Evolutionary conservation across 257 asterid species (phyloP).

Genomic region (Gentiana macrophylla): DNA sequence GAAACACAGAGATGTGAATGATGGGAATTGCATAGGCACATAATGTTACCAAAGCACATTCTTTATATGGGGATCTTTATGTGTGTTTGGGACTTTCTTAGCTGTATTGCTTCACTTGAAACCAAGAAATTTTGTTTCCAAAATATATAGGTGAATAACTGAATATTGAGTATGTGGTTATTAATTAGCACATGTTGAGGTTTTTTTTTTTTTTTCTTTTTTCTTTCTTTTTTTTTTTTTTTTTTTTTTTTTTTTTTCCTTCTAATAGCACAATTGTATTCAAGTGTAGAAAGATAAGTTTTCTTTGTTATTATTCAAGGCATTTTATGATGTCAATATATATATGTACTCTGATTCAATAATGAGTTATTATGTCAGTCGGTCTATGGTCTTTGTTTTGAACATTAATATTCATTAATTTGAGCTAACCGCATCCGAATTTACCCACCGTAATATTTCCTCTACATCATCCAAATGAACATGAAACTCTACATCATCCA

Average conservation of each 20-base stretch:
- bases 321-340: too few relatives aligned
- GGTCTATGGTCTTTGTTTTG: too few relatives aligned
- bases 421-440: not conserved
- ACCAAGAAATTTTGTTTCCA: constrained; percentile 27
- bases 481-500: not conserved
- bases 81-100: constrained; percentile 39
- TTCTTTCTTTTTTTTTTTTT: too few relatives aligned
- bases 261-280: too few relatives aligned
- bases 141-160: not conserved
- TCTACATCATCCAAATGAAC: not conserved
- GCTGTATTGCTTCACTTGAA: constrained; percentile 35
- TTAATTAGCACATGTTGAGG: too few relatives aligned
- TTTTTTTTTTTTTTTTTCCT: too few relatives aligned
- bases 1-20: constrained; percentile 8
- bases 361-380: too few relatives aligned
- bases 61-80: constrained; percentile 51
- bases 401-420: constrained; percentile 7
- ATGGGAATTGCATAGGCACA: constrained; percentile 37
- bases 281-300: too few relatives aligned
- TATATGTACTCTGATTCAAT: too few relatives aligned
- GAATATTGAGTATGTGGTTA: too few relatives aligned
- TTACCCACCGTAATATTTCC: not conserved
- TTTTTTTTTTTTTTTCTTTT: too few relatives aligned
- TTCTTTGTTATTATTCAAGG: too few relatives aligned
- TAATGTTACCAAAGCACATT: constrained; percentile 48